Conservation (phyloP, 331 rosid genomes). For the Quercus phellos region DNA sequence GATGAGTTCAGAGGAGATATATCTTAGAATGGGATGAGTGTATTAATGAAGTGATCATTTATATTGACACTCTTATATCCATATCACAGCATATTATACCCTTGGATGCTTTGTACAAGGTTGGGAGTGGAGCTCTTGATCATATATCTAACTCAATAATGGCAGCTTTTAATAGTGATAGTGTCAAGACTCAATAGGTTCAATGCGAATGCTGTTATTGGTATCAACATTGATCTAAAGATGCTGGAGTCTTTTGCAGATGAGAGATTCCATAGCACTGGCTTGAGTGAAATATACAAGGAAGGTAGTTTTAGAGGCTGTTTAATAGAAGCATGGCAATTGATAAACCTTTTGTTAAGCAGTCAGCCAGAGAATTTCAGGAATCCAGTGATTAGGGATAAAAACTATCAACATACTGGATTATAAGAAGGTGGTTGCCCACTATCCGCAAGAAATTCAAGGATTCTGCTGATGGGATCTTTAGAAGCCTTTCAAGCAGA, state of each 20-base stretch:
- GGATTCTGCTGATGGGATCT: constrained; percentile 75
- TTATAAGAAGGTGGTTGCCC: constrained; percentile 58
- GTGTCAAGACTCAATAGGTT: constrained; percentile 57
- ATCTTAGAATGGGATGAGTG: constrained; percentile 54
- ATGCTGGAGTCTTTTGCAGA: constrained; percentile 69
- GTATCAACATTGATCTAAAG: constrained; percentile 52
- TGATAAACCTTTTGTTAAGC: constrained; percentile 72
- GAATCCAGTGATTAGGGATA: constrained; percentile 91
- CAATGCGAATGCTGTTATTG: constrained; percentile 55
- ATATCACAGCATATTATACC: constrained; percentile 81
- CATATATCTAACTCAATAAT: constrained; percentile 63
- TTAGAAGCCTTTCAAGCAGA: constrained; percentile 78
- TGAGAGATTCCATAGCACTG: constrained; percentile 58
- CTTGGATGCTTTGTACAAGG: constrained; percentile 69
- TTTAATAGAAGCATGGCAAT: constrained; percentile 66
- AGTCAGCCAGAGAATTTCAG: constrained; percentile 92
- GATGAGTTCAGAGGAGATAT: constrained; percentile 70
- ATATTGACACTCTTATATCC: constrained; percentile 79
- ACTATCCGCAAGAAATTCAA: constrained; percentile 67
- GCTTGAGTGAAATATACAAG: constrained; percentile 56
- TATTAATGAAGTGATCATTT: constrained; percentile 54
- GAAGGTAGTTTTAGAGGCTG: constrained; percentile 52
- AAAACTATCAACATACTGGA: constrained; percentile 65
- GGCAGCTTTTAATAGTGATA: constrained; percentile 62
- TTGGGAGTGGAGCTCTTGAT: constrained; percentile 74